phyloP scores from a whole-genome alignment of 2,329 filamentous ascomycete genomes.

The Epichloe scottii region DNA sequence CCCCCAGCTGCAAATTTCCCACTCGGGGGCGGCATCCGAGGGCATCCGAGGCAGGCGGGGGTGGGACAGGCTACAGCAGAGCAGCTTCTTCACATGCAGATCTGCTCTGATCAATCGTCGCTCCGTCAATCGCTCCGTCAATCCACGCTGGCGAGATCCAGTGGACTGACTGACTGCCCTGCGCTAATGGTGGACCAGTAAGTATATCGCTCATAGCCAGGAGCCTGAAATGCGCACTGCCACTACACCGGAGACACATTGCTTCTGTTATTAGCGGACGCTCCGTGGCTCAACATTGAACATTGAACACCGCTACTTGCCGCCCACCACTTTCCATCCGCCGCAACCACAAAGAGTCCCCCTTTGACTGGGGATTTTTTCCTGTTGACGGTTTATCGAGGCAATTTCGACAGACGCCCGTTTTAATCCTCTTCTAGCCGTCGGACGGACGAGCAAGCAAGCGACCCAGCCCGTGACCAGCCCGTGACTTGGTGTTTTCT shows the following conservation, averaged over 20 bases:
- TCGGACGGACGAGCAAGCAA: not conserved
- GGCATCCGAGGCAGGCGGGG: too few species aligned
- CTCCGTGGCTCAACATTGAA: not conserved
- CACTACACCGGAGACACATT: constrained; percentile 6
- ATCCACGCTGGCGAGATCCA: too few species aligned
- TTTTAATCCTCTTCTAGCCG: too few species aligned
- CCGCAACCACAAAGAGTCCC: not conserved
- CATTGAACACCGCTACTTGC: not conserved
- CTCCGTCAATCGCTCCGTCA: too few species aligned
- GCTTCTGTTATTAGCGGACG: constrained; percentile 4
- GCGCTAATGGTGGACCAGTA: not conserved
- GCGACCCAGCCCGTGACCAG: not conserved
- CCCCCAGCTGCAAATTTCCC: not conserved
- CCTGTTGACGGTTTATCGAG: not conserved
- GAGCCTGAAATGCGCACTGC: not conserved
- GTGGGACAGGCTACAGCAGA: too few species aligned
- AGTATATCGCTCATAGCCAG: constrained; percentile 7
- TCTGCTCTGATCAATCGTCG: too few species aligned
- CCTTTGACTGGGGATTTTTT: not conserved
- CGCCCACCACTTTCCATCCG: not conserved
- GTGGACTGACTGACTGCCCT: too few species aligned
- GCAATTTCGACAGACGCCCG: not conserved
- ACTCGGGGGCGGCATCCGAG: not conserved
- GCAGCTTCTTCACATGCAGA: too few species aligned
- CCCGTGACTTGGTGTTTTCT: not conserved